phyloP scores from a whole-genome alignment of 345 rosid species.

The Turritis glabra region DNA sequence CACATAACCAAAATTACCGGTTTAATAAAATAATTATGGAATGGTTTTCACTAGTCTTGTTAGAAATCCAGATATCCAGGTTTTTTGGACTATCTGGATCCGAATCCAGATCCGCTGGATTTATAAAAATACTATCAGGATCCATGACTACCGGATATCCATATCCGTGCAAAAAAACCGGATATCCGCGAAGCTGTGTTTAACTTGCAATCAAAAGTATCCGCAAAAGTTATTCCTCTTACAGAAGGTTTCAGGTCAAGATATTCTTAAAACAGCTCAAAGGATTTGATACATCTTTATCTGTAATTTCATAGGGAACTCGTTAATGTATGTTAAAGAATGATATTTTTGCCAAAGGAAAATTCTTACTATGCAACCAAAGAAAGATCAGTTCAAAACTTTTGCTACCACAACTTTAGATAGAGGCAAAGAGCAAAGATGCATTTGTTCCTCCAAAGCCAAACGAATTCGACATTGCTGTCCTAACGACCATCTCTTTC shows the following conservation, averaged over 20 bases:
- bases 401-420: constrained; percentile 26
- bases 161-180: too few relatives aligned
- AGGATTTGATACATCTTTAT: neutral
- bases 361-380: neutral
- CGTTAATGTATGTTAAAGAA: constrained; percentile 4
- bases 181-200: too few relatives aligned
- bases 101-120: too few relatives aligned
- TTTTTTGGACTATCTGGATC: too few relatives aligned
- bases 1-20: too few relatives aligned
- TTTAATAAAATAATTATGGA: too few relatives aligned
- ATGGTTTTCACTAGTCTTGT: too few relatives aligned
- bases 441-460: constrained; percentile 98
- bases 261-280: constrained; percentile 37
- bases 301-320: constrained; percentile 10
- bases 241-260: constrained; percentile 91
- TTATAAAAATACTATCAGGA: too few relatives aligned
- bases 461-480: constrained; percentile 86
- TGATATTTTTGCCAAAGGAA: neutral
- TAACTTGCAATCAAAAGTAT: constrained; percentile 76
- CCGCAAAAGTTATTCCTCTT: constrained; percentile 84
- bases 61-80: too few relatives aligned
- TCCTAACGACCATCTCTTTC: constrained; percentile 62
- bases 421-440: constrained; percentile 61
- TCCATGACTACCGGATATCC: too few relatives aligned
- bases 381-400: neutral